Evolutionary conservation across 2,329 filamentous ascomycete genomes (phyloP).

Genomic region (Fusarium albosuccineum): DNA sequence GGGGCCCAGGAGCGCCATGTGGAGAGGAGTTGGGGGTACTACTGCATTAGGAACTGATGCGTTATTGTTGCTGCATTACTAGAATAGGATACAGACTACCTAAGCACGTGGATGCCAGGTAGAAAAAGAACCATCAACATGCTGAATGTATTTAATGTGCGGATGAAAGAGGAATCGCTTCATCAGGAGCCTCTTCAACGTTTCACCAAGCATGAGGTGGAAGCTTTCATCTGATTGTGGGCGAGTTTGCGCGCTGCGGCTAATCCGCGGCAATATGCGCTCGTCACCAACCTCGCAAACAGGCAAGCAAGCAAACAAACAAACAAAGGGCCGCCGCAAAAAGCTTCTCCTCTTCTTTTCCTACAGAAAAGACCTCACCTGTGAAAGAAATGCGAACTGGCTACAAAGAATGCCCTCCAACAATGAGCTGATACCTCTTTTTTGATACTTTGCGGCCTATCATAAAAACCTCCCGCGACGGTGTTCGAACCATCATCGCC

Average conservation of each 20-base stretch:
- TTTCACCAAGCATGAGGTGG: neutral
- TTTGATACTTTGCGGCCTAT: neutral
- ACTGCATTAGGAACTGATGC: constrained; percentile 1
- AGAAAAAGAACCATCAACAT: neutral
- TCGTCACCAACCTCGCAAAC: constrained; percentile 29
- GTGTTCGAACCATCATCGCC: constrained; percentile 47
- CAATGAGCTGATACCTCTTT: neutral
- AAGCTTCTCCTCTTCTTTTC: neutral
- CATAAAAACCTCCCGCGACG: constrained; percentile 31
- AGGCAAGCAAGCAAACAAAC: neutral
- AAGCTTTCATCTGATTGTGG: neutral
- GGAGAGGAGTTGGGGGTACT: constrained; percentile 11
- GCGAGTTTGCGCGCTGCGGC: neutral
- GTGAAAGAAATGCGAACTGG: neutral
- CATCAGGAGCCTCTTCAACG: neutral
- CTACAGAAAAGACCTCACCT: no score
- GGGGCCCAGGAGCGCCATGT: neutral
- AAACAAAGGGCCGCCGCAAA: neutral
- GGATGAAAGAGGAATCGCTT: neutral
- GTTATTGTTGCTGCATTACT: neutral
- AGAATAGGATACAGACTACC: neutral
- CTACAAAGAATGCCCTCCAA: neutral
- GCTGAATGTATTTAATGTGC: no score
- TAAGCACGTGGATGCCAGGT: no score
- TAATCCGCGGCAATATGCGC: constrained; percentile 15